phyloP scores from a whole-genome alignment of 495 filamentous ascomycete species.

The Achaetomiella virescens region DNA sequence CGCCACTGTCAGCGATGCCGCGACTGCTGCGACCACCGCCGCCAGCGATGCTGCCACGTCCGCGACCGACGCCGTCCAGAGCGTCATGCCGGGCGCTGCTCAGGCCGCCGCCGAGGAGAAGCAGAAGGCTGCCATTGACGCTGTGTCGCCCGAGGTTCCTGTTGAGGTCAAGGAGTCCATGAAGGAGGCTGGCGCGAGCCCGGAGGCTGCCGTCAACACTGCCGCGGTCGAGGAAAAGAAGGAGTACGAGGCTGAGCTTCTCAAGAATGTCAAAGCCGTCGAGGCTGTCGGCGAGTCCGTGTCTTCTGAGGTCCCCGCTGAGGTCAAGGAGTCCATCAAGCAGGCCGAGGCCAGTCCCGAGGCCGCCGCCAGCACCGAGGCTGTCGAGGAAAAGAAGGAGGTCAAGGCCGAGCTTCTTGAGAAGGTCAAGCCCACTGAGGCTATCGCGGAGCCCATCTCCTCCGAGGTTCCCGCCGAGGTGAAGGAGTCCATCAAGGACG shows the following conservation, averaged over 20 bases:
- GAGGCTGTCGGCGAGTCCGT: constrained; percentile 23
- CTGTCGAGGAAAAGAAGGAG: constrained; percentile 73
- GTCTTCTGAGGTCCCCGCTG: constrained; percentile 55
- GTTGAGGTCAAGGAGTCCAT: constrained; percentile 68
- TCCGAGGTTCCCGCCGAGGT: not conserved
- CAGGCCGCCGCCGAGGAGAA: constrained; percentile 7
- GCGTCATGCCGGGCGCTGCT: constrained; percentile 10
- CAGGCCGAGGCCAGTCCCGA: constrained; percentile 63
- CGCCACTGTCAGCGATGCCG: not conserved
- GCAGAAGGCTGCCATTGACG: constrained; percentile 24
- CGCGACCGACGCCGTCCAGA: constrained; percentile 16
- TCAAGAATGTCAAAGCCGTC: constrained; percentile 38
- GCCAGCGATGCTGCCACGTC: constrained; percentile 1
- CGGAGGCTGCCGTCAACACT: constrained; percentile 65
- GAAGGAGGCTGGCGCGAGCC: constrained; percentile 52
- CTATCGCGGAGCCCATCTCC: not conserved
- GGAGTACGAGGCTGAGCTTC: constrained; percentile 62
- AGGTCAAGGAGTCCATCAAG: constrained; percentile 66
- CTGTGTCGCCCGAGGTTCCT: constrained; percentile 54
- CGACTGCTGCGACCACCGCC: not conserved
- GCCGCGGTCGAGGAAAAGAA: constrained; percentile 72
- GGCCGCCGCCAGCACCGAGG: constrained; percentile 58
- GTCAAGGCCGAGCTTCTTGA: constrained; percentile 63
- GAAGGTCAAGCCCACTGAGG: constrained; percentile 29
- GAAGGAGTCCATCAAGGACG: not conserved